Conservation (phyloP, 768 basidiomycete species). For the Flagelloscypha sp. region DNA sequence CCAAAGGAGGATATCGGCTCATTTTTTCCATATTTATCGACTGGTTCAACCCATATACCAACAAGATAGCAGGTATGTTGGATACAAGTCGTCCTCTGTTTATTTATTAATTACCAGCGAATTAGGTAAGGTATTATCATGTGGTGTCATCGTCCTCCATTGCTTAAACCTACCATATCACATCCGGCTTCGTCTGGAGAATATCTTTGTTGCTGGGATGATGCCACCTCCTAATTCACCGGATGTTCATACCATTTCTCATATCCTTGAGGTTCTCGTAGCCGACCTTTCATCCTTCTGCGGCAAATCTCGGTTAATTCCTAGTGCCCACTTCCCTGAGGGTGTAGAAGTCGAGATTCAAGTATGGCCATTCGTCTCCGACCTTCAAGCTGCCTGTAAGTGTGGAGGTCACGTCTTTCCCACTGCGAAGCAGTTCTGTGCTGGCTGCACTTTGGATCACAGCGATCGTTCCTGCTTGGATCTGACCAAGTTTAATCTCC, state of each 20-base stretch:
- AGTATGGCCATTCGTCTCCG: conserved; percentile 10
- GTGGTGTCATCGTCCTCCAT: conserved; percentile 20
- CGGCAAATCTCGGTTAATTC: not conserved
- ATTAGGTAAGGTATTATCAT: conserved; percentile 15
- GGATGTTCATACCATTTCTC: conserved; percentile 8
- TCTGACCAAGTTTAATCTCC: conserved; percentile 1
- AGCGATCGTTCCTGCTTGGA: conserved; percentile 2
- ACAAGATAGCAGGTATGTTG: no score
- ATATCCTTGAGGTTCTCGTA: conserved; percentile 10
- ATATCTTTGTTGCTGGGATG: conserved; percentile 15
- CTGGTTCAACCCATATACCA: conserved; percentile 2
- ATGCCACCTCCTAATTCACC: conserved; percentile 10
- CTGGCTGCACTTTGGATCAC: conserved; percentile 5
- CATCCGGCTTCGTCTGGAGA: conserved; percentile 21
- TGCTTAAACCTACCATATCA: conserved; percentile 27
- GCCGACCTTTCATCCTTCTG: conserved; percentile 5
- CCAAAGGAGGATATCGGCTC: not conserved
- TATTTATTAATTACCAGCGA: no score
- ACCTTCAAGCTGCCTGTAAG: conserved; percentile 10
- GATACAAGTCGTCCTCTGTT: no score
- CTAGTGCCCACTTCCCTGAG: conserved; percentile 5
- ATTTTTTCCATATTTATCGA: not conserved
- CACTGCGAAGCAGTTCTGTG: conserved; percentile 8
- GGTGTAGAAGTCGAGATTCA: conserved; percentile 6
- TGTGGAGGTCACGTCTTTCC: conserved; percentile 11